Base-by-base conservation (phyloP, 2,329 filamentous ascomycete genomes). In the Phialemoniopsis sp. region DNA sequence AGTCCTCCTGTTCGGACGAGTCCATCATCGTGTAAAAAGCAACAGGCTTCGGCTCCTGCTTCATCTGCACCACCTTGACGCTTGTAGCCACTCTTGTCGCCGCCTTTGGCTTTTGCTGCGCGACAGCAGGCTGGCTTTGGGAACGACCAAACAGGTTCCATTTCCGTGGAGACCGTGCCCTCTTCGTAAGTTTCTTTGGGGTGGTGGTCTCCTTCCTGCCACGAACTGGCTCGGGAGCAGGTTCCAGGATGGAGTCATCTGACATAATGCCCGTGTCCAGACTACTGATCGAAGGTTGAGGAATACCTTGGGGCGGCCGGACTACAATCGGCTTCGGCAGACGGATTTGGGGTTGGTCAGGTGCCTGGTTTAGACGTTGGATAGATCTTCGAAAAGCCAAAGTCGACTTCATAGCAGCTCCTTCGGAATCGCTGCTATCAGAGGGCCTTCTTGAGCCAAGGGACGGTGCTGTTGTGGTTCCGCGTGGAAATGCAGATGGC, bases 71-170 rank as follows among this genome's bases (percentile, higher is more conserved):
- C 13, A 63, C 53, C 32, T 72, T 67, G n/a, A 73, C 66, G 2
- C 73, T 66, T 3, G 71, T 68, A 1, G 69, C 54, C n/a, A 76
- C 64, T 3, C 59, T 50, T 4, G 59, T 49, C 6, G 58, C 50
- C 8, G 58, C 53, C 17, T 66, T 62, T 5, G 61, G 52, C 42
- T 65, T 66, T 41, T 68, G 70, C 3, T 47, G 47, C 47, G 51
- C 37, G 4, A 44, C 47, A 6, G 56, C 53, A 3, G 66, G 51
- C 32, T 67, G 62, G 29, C 58, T 68, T 21, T 77, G 72, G 0
- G 73, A 73, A 34, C 77, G 68, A 36, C 78, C 70, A 47, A 84
- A 83, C 12, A 82, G 55, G 46, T 81, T 82, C 80, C 80, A 84
- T 48, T 74, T 80, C 8, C 73, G 69, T 17, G 78, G 77, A 18